phyloP scores from a whole-genome alignment of 2,329 filamentous ascomycete species.

The Colletotrichum tofieldiae region DNA sequence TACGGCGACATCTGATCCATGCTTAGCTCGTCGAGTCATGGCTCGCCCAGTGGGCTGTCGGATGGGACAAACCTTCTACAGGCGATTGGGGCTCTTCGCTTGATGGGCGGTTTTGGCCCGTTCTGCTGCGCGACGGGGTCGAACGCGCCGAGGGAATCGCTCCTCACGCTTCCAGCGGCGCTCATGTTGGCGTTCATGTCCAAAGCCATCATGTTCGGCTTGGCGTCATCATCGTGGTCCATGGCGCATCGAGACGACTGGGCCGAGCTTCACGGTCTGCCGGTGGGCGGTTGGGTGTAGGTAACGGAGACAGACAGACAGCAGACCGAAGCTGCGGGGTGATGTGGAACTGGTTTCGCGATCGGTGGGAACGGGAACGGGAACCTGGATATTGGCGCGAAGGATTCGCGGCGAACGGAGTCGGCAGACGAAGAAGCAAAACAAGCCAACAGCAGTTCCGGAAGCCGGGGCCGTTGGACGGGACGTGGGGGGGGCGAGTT shows the following conservation, averaged over 20 bases:
- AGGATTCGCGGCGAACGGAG: constrained; percentile 27
- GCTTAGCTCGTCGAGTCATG: constrained; percentile 31
- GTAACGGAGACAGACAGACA: background rate
- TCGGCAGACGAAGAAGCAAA: constrained; percentile 13
- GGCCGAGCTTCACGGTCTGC: constrained; percentile 11
- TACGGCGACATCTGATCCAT: constrained; percentile 65
- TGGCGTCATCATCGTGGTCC: constrained; percentile 40
- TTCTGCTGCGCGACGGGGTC: constrained; percentile 27
- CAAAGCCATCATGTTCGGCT: constrained; percentile 34
- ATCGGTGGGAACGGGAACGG: constrained; percentile 20
- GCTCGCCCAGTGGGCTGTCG: constrained; percentile 12
- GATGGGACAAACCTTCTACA: constrained; percentile 63
- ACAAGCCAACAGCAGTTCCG: constrained; percentile 11
- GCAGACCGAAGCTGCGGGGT: constrained; percentile 18
- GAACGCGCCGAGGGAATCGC: constrained; percentile 18
- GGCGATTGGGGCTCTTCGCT: constrained; percentile 67
- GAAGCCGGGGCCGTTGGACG: constrained; percentile 19
- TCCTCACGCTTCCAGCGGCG: constrained; percentile 21
- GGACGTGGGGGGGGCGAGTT: constrained; percentile 28
- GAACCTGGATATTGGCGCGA: constrained; percentile 24
- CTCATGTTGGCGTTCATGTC: constrained; percentile 26
- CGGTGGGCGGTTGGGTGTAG: background rate
- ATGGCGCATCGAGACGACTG: constrained; percentile 30
- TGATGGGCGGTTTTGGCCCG: constrained; percentile 52
- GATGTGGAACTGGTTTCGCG: constrained; percentile 20